A percentile compares a stretch with the other conserved stretches of the same genome.
Conservation (phyloP, 2,329 filamentous ascomycete genomes). For the Phyllosticta citrichinensis region DNA sequence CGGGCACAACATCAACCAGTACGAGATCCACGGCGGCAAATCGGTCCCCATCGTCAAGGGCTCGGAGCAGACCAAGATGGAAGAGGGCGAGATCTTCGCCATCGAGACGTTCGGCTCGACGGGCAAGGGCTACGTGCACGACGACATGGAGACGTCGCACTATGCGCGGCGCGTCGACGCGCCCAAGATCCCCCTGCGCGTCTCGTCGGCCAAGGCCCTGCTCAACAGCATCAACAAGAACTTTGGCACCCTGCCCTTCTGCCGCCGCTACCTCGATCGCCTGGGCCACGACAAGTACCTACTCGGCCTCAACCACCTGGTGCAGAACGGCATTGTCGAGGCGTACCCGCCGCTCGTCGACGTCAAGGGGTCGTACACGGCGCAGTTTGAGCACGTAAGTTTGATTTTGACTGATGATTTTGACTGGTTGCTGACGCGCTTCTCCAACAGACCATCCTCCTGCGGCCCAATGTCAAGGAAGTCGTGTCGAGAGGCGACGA, state of each 20-base stretch:
- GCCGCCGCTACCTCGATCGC: constrained; percentile 80
- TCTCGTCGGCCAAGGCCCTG: constrained; percentile 75
- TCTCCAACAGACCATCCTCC: constrained; percentile 54
- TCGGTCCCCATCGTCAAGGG: constrained; percentile 90
- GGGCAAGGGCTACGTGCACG: constrained; percentile 75
- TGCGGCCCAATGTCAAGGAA: constrained; percentile 58
- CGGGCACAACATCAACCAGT: constrained; percentile 81
- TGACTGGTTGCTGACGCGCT: neutral
- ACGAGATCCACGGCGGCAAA: constrained; percentile 86
- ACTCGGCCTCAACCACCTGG: constrained; percentile 78
- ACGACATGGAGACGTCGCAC: constrained; percentile 80
- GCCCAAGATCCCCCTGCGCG: constrained; percentile 62
- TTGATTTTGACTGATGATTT: no score
- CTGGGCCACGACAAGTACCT: constrained; percentile 94
- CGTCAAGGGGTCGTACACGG: constrained; percentile 89
- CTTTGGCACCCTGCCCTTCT: constrained; percentile 87
- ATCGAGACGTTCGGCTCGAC: constrained; percentile 96
- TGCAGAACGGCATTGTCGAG: constrained; percentile 74
- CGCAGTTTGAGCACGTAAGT: constrained; percentile 88
- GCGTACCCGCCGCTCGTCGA: constrained; percentile 83
- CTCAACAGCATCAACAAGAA: constrained; percentile 91
- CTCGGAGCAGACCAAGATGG: constrained; percentile 87
- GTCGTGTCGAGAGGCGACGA: constrained; percentile 79
- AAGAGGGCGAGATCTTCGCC: constrained; percentile 89
- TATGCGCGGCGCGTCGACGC: constrained; percentile 69